These are phyloP conservation scores for Paragyromitra xinjiangensis DNA, from an alignment of 495 filamentous ascomycete genomes.

Conservation along the genomic window DNA sequence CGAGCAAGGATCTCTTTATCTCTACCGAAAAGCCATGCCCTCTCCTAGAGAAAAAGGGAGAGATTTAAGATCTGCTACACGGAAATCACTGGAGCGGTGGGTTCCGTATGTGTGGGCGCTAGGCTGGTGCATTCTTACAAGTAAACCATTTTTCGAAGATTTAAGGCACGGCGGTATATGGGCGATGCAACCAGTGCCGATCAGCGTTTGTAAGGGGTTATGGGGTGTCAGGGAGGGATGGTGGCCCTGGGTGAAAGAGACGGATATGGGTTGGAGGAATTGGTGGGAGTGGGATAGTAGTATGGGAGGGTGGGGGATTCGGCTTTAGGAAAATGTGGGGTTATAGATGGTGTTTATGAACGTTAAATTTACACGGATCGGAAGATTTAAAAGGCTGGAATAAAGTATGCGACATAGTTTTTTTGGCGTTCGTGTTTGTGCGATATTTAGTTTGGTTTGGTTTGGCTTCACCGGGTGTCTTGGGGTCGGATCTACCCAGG, in stretches of 20 bases:
- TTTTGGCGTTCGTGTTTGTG: too few species aligned
- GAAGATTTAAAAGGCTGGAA: background rate
- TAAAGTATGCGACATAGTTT: too few species aligned
- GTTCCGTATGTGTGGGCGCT: slow-evolving; percentile 36
- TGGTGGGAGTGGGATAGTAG: slow-evolving; percentile 38
- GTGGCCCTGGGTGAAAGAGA: slow-evolving; percentile 38
- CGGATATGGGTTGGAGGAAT: slow-evolving; percentile 30
- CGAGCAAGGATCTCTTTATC: slow-evolving; percentile 12
- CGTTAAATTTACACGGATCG: background rate
- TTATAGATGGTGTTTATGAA: background rate
- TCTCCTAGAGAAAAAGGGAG: background rate
- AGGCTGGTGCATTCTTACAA: slow-evolving; percentile 29
- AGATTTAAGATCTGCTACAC: background rate
- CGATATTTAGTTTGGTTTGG: too few species aligned
- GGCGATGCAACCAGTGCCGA: slow-evolving; percentile 47
- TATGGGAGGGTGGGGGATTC: slow-evolving; percentile 27
- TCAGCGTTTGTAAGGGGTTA: slow-evolving; percentile 36
- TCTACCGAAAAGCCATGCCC: background rate
- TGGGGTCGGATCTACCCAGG: too few species aligned
- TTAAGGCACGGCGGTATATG: slow-evolving; percentile 46
- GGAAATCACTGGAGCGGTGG: slow-evolving; percentile 1
- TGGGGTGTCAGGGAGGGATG: slow-evolving; percentile 26
- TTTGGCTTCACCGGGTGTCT: too few species aligned
- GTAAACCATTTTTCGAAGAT: slow-evolving; percentile 43
- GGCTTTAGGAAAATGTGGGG: background rate